phyloP scores from a whole-genome alignment of 495 filamentous ascomycete genomes.

The Penicillium salamii region DNA sequence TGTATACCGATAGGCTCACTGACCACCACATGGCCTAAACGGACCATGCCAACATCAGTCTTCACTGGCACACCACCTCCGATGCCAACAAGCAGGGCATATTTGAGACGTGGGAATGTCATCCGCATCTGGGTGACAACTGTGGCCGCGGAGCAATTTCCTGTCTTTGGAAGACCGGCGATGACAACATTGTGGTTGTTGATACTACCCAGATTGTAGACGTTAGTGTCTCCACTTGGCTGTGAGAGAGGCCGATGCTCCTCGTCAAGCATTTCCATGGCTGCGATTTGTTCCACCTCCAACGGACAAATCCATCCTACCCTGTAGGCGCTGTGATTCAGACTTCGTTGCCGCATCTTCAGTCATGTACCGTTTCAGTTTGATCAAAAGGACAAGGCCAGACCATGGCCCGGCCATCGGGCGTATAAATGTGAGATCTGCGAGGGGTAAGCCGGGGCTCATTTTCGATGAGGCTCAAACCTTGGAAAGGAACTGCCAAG shows the following conservation, averaged over 20 bases:
- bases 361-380: no score
- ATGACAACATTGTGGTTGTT: conserved; percentile 34
- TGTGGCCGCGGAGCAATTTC: conserved; percentile 22
- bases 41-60: conserved; percentile 25
- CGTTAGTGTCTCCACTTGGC: conserved; percentile 19
- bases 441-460: no score
- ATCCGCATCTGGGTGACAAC: conserved; percentile 23
- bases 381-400: no score
- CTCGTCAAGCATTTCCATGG: conserved; percentile 30
- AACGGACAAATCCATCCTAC: conserved; percentile 36
- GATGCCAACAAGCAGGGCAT: conserved; percentile 25
- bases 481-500: no score
- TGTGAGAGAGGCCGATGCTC: conserved; percentile 18
- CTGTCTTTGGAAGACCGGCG: conserved; percentile 17
- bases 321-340: conserved; percentile 15
- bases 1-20: conserved; percentile 23
- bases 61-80: conserved; percentile 30
- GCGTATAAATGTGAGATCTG: no score
- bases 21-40: conserved; percentile 34
- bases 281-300: conserved; percentile 28
- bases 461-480: no score
- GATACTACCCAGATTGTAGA: conserved; percentile 32
- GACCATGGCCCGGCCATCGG: no score
- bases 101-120: conserved; percentile 19
- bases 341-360: not conserved